Percentiles rank a stretch among this genome's conserved stretches.
phyloP scores from a whole-genome alignment of 768 basidiomycete species.

The Pisolithus tinctorius region DNA sequence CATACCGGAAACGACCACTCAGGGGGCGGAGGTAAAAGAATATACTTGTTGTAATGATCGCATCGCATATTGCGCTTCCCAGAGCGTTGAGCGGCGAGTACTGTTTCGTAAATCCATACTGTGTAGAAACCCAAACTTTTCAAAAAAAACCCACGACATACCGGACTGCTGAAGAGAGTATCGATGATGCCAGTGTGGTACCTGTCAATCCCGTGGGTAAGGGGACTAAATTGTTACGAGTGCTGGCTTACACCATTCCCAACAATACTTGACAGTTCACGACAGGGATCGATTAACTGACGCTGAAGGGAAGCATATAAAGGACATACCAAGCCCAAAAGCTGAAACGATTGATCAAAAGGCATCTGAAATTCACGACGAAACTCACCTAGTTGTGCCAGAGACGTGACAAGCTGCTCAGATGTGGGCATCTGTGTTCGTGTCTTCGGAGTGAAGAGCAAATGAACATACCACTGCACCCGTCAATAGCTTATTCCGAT shows the following conservation, averaged over 20 bases:
- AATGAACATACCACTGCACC: constrained; percentile 9
- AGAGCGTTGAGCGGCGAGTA: constrained; percentile 5
- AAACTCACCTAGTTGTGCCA: constrained; percentile 12
- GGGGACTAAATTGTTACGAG: neutral
- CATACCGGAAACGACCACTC: constrained; percentile 8
- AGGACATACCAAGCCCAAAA: neutral
- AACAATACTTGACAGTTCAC: neutral
- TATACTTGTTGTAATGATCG: constrained; percentile 13
- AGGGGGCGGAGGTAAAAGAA: constrained; percentile 12
- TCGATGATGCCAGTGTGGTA: neutral
- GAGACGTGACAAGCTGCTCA: constrained; percentile 1
- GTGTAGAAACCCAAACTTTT: neutral
- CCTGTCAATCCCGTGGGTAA: neutral
- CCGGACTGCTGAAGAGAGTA: constrained; percentile 1
- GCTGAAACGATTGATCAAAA: neutral
- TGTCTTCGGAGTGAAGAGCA: no score
- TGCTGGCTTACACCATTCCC: neutral
- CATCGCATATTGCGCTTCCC: constrained; percentile 15
- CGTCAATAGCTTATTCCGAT: constrained; percentile 10
- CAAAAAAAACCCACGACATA: neutral
- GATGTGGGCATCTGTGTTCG: neutral
- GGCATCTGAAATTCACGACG: neutral
- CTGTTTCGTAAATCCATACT: constrained; percentile 1
- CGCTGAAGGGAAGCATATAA: neutral
- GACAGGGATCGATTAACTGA: neutral